phyloP scores from a whole-genome alignment of 805 yeast genomes.

The Yarrowia sp. region DNA sequence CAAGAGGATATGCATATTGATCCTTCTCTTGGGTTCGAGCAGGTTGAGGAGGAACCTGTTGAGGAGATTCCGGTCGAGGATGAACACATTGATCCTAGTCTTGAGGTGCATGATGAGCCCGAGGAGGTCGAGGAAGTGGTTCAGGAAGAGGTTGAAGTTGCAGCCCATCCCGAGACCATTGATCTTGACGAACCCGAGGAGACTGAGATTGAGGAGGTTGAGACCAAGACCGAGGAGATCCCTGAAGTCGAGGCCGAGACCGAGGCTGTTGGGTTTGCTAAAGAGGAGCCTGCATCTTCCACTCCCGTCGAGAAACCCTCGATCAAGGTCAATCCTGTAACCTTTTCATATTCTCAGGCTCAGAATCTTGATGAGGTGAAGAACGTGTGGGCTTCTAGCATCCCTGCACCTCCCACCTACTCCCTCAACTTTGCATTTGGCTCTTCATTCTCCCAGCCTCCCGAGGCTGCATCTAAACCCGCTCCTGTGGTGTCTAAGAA shows the following conservation, averaged over 20 bases:
- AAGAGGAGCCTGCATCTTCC: no score
- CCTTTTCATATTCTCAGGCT: constrained; percentile 26
- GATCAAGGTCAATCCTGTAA: constrained; percentile 1
- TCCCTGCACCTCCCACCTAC: not conserved
- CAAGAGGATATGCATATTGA: constrained; percentile 6
- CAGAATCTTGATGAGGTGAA: constrained; percentile 26
- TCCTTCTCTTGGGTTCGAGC: constrained; percentile 10
- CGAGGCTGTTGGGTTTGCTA: not conserved
- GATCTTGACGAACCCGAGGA: not conserved
- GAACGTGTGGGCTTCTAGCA: constrained; percentile 16
- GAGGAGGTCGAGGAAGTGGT: not conserved
- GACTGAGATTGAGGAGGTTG: not conserved
- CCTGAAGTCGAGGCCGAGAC: not conserved
- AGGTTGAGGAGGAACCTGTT: not conserved
- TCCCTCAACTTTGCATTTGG: constrained; percentile 30
- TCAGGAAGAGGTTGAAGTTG: not conserved
- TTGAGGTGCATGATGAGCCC: not conserved
- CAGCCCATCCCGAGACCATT: not conserved
- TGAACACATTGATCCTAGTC: not conserved
- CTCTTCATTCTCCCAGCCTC: constrained; percentile 14
- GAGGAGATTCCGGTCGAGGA: not conserved
- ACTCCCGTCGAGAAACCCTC: no score
- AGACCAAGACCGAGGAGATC: no score
- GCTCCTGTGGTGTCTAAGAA: constrained; percentile 4
- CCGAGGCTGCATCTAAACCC: not conserved